Conservation (phyloP, 2,329 filamentous ascomycete species). For the Zymoseptoria crescenta region DNA sequence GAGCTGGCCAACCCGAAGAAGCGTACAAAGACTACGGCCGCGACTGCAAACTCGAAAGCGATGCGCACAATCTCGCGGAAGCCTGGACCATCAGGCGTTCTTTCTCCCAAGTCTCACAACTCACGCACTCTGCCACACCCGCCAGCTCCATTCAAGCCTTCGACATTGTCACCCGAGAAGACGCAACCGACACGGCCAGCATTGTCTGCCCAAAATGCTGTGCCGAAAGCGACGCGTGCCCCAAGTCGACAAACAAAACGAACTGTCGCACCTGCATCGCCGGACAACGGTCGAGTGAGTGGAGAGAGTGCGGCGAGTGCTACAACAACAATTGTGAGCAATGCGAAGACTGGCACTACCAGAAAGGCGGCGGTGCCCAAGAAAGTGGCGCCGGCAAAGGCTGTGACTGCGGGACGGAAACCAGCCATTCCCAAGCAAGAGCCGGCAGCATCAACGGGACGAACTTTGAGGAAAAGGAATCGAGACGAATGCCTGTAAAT, state of each 20-base stretch:
- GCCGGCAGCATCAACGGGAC: conserved; percentile 17
- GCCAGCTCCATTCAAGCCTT: conserved; percentile 28
- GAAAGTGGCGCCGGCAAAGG: conserved; percentile 30
- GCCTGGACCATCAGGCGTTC: conserved; percentile 45
- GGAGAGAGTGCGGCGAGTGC: conserved; percentile 54
- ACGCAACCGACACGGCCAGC: conserved; percentile 31
- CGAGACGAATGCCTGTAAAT: not conserved
- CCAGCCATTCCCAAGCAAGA: conserved; percentile 25
- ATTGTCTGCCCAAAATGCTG: conserved; percentile 18
- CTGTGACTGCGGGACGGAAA: conserved; percentile 37
- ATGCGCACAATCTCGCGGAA: conserved; percentile 29
- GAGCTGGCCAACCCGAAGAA: conserved; percentile 64
- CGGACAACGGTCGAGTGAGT: conserved; percentile 36
- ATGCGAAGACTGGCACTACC: conserved; percentile 40
- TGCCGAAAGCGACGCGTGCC: conserved; percentile 50
- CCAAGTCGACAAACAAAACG: conserved; percentile 53
- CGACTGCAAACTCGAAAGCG: conserved; percentile 26
- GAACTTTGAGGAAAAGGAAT: conserved; percentile 28
- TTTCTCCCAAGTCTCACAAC: conserved; percentile 79
- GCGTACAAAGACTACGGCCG: conserved; percentile 32
- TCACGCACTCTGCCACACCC: conserved; percentile 59
- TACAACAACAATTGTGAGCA: conserved; percentile 51
- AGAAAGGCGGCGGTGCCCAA: conserved; percentile 8
- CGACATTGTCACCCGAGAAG: conserved; percentile 45
- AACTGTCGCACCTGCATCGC: conserved; percentile 7